Evolutionary conservation across 73 alveolate species (phyloP).

Genomic region (Symbiodinium natans): DNA sequence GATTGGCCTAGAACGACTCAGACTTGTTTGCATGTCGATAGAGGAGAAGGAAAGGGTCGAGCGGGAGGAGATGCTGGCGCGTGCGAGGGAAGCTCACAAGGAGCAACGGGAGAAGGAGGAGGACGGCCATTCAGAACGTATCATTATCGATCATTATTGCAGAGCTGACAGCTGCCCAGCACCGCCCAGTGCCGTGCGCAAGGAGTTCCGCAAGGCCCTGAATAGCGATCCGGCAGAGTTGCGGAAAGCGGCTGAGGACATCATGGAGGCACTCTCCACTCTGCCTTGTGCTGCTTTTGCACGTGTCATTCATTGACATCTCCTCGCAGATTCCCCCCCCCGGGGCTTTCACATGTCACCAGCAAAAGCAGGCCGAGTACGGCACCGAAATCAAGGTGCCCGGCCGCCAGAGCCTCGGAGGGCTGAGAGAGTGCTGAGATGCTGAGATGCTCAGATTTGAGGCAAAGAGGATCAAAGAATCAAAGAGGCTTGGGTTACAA

Average conservation of each 20-base stretch:
- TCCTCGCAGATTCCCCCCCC: no score
- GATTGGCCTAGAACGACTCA: not conserved
- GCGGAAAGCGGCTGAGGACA: conserved; percentile 74
- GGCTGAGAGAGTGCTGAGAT: not conserved
- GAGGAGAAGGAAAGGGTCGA: not conserved
- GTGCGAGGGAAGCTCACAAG: conserved; percentile 73
- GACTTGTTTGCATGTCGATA: not conserved
- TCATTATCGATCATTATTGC: no score
- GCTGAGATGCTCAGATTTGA: not conserved
- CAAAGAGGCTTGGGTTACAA: not conserved
- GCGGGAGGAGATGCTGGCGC: conserved; percentile 71
- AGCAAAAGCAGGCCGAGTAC: conserved; percentile 42
- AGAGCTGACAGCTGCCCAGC: not conserved
- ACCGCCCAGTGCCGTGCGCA: not conserved
- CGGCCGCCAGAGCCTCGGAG: not conserved
- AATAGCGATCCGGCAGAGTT: conserved; percentile 40
- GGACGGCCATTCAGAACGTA: not conserved
- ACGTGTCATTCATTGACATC: no score
- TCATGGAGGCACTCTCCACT: conserved; percentile 41
- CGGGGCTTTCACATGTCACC: not conserved
- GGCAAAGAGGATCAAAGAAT: not conserved
- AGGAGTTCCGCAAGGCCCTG: conserved; percentile 73
- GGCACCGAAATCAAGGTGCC: conserved; percentile 28
- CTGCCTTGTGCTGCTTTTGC: not conserved
- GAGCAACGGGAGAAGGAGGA: conserved; percentile 74